A percentile compares a stretch with the other conserved stretches of the same genome.
Conservation (phyloP, 2,329 filamentous ascomycete species). For the Aspergillus sp. region DNA sequence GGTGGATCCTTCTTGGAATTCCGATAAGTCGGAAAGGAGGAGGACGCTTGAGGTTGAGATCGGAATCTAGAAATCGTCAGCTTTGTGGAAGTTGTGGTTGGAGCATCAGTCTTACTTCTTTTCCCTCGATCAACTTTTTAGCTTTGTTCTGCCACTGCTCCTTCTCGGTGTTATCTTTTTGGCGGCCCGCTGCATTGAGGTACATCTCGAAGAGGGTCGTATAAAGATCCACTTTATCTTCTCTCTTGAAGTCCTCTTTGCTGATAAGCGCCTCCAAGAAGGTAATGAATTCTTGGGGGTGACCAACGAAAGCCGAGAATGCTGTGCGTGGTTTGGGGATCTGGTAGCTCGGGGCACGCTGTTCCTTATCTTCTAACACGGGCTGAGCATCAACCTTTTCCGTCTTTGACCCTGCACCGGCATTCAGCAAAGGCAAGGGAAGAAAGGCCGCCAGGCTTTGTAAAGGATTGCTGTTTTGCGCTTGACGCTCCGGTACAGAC, state of each 20-base stretch:
- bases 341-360: conserved; percentile 63
- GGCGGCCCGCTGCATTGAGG: conserved; percentile 78
- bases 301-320: conserved; percentile 95
- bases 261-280: conserved; percentile 88
- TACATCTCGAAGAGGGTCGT: conserved; percentile 99
- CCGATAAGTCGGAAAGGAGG: conserved; percentile 84
- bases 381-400: conserved; percentile 28
- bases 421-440: conserved; percentile 81
- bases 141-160: conserved; percentile 88
- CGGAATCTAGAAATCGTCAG: conserved; percentile 50
- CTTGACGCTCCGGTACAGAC: conserved; percentile 48
- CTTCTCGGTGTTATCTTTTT: conserved; percentile 64
- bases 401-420: conserved; percentile 48
- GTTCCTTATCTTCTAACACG: conserved; percentile 27
- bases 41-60: conserved; percentile 96
- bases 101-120: conserved; percentile 54
- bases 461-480: conserved; percentile 67
- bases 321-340: conserved; percentile 81
- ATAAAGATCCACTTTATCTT: conserved; percentile 81
- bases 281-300: conserved; percentile 83
- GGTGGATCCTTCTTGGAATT: conserved; percentile 86
- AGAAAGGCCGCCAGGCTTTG: conserved; percentile 83
- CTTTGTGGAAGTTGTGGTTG: background rate
- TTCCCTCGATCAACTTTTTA: conserved; percentile 79
- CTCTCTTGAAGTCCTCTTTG: conserved; percentile 67